Percentiles rank a stretch among this genome's conserved stretches.
Evolutionary conservation across 1,284 basidiomycete species (phyloP).

Genomic region (Gomphus sp.): DNA sequence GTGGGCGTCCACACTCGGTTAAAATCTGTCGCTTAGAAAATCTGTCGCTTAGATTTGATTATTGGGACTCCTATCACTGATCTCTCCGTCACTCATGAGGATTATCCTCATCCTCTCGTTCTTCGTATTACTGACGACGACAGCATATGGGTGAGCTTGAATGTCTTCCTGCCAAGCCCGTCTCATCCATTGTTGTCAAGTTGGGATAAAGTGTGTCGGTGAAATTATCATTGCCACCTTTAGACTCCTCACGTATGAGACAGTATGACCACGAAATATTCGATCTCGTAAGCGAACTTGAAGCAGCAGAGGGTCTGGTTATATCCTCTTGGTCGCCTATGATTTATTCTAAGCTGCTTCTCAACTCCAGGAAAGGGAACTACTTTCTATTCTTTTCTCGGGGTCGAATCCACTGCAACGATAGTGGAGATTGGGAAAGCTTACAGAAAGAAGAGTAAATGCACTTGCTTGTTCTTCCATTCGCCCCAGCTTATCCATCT

Average conservation of each 20-base stretch:
- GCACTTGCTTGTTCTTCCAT: constrained; percentile 15
- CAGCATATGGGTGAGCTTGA: constrained; percentile 35
- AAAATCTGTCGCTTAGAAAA: background rate
- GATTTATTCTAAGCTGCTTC: background rate
- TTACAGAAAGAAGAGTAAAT: constrained; percentile 82
- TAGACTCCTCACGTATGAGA: constrained; percentile 8
- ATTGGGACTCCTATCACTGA: background rate
- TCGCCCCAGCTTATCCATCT: background rate
- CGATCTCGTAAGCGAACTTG: constrained; percentile 82
- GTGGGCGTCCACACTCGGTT: constrained; percentile 1
- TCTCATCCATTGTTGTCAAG: constrained; percentile 23
- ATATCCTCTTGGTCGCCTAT: background rate
- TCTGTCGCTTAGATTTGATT: no score
- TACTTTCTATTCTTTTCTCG: constrained; percentile 84
- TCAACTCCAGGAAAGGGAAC: constrained; percentile 60
- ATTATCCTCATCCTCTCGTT: constrained; percentile 27
- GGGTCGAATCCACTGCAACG: constrained; percentile 60
- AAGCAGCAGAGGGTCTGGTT: constrained; percentile 65
- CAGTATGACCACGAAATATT: constrained; percentile 94
- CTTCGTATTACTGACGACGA: constrained; percentile 34
- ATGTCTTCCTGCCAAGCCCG: background rate
- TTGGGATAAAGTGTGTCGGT: constrained; percentile 55
- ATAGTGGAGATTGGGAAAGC: constrained; percentile 75
- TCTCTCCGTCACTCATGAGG: constrained; percentile 27
- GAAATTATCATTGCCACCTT: background rate